A percentile compares a stretch with the other conserved stretches of the same genome.
phyloP scores from a whole-genome alignment of 306 rosid genomes.

The Cicer pinnatifidum region DNA sequence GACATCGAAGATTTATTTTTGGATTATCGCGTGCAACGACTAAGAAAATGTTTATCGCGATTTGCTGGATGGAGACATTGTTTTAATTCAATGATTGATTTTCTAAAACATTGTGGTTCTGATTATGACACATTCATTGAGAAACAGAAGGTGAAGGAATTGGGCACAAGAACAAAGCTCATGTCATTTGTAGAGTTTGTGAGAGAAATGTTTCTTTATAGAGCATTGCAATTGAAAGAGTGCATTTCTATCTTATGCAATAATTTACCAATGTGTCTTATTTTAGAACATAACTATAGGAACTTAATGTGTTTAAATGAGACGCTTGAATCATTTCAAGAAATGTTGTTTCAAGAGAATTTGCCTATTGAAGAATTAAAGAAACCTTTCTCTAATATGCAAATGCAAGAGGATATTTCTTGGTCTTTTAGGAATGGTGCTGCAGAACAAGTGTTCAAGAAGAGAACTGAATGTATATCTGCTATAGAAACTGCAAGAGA shows the following conservation, averaged over 20 bases:
- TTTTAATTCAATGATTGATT: not conserved
- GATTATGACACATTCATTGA: not conserved
- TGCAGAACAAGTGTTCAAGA: conserved; percentile 1
- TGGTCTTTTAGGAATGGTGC: not conserved
- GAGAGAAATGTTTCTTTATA: not conserved
- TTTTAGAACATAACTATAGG: not conserved
- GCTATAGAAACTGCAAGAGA: conserved; percentile 41
- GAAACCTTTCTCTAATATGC: conserved; percentile 31
- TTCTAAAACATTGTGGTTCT: not conserved
- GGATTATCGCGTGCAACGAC: not conserved
- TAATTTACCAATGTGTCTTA: not conserved
- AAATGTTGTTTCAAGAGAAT: conserved; percentile 26
- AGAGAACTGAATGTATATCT: conserved; percentile 51
- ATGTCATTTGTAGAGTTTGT: not conserved
- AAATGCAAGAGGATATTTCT: not conserved
- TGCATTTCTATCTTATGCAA: not conserved
- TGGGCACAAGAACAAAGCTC: fast-evolving
- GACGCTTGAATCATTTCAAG: conserved; percentile 4
- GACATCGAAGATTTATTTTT: not conserved
- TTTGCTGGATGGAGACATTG: not conserved
- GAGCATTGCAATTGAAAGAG: not conserved
- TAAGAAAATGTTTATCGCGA: not conserved
- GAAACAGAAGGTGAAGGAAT: not conserved
- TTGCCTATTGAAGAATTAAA: conserved; percentile 43
- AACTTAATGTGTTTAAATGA: not conserved